Evolutionary conservation across 192 early-diverging fungal genomes (phyloP).

Genomic region (Funneliformis mosseae): DNA sequence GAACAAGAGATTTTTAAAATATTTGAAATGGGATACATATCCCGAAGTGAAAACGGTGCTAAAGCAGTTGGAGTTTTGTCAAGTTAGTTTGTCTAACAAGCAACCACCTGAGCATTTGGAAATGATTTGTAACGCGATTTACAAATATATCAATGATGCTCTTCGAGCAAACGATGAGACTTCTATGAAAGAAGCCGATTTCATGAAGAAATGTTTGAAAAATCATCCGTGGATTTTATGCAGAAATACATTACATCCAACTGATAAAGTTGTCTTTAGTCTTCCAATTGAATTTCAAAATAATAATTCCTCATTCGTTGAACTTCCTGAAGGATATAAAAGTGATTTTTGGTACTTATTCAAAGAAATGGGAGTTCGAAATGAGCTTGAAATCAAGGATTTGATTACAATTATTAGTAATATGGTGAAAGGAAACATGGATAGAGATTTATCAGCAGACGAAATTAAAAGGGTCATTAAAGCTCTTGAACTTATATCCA

Average conservation of each 20-base stretch:
- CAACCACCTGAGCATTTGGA: not conserved
- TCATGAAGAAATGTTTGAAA: not conserved
- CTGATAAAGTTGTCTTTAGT: not conserved
- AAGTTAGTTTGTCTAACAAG: not conserved
- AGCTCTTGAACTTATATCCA: not conserved
- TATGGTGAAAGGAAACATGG: not conserved
- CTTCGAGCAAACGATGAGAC: not conserved
- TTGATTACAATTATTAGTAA: not conserved
- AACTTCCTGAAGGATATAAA: not conserved
- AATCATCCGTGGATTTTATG: slow-evolving; percentile 2
- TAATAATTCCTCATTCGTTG: not conserved
- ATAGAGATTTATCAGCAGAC: not conserved
- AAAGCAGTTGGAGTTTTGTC: not conserved
- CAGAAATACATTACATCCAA: not conserved
- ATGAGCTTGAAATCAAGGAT: not conserved
- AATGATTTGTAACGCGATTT: not conserved
- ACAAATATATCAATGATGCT: slow-evolving; percentile 1
- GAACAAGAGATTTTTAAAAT: not conserved
- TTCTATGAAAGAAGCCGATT: not conserved
- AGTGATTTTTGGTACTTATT: not conserved
- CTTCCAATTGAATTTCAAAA: not conserved
- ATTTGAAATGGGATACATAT: not conserved
- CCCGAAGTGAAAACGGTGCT: not conserved
- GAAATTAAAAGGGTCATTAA: not conserved
- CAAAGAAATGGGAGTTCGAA: not conserved